Evolutionary conservation across 352 stramenopile genomes (phyloP).

Genomic region (Globisporangium carolinianum): DNA sequence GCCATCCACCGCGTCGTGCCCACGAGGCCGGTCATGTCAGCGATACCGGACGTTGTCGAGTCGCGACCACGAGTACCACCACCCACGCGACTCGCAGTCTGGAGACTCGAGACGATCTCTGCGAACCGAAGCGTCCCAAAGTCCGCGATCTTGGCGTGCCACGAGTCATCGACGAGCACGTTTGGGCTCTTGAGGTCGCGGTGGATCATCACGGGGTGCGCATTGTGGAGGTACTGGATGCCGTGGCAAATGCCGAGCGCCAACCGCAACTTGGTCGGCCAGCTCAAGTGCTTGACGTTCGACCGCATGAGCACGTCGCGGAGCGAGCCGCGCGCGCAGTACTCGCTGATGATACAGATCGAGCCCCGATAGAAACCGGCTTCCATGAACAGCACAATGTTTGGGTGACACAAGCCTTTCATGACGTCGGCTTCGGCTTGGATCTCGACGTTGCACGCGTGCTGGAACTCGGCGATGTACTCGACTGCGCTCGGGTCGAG

Average conservation of each 20-base stretch:
- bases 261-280: constrained; percentile 73
- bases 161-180: constrained; percentile 84
- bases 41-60: constrained; percentile 16
- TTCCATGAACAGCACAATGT: constrained; percentile 88
- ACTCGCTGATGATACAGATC: constrained; percentile 95
- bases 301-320: constrained; percentile 90
- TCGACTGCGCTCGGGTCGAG: constrained; percentile 39
- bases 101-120: constrained; percentile 77
- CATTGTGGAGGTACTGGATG: constrained; percentile 89
- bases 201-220: constrained; percentile 87
- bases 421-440: constrained; percentile 77
- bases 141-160: constrained; percentile 88
- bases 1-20: constrained; percentile 88
- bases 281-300: constrained; percentile 65
- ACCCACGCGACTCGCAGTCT: constrained; percentile 27
- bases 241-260: constrained; percentile 75
- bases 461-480: constrained; percentile 64
- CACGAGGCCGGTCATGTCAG: constrained; percentile 80
- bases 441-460: constrained; percentile 83
- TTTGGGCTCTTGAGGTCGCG: constrained; percentile 89
- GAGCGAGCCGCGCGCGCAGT: constrained; percentile 91
- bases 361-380: constrained; percentile 78
- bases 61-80: constrained; percentile 9
- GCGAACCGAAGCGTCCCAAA: constrained; percentile 84
- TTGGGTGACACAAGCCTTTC: constrained; percentile 73